These are phyloP conservation scores for Penicillium longicatenatum DNA, from an alignment of 495 filamentous ascomycete genomes.

Conservation along the genomic window DNA sequence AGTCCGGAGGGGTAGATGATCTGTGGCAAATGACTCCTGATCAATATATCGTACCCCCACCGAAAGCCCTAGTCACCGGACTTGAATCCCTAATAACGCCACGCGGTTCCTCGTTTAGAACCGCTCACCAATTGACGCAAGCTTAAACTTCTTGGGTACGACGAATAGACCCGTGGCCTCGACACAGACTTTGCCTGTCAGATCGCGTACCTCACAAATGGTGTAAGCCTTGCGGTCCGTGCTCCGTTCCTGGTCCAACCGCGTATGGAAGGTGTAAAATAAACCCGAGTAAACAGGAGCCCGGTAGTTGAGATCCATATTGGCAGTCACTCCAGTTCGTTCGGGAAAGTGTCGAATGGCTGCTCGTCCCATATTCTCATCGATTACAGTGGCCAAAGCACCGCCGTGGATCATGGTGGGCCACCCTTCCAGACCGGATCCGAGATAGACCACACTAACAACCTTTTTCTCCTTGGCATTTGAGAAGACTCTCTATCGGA, in stretches of 20 bases:
- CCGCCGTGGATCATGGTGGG: constrained; percentile 80
- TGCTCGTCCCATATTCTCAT: constrained; percentile 57
- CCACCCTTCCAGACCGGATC: constrained; percentile 65
- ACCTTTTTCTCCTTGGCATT: constrained; percentile 49
- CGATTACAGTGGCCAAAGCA: constrained; percentile 67
- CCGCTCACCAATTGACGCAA: constrained; percentile 43
- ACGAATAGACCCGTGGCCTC: constrained; percentile 66
- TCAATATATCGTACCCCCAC: neutral
- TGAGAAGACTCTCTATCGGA: constrained; percentile 50
- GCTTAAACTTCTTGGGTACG: constrained; percentile 54
- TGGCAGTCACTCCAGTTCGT: constrained; percentile 61
- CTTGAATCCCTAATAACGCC: neutral
- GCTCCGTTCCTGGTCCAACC: constrained; percentile 47
- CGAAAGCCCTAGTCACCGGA: neutral
- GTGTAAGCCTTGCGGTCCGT: constrained; percentile 66
- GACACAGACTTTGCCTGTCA: constrained; percentile 55
- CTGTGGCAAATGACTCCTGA: neutral
- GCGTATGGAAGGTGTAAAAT: constrained; percentile 66
- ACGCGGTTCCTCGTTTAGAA: constrained; percentile 33
- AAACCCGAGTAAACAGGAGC: constrained; percentile 55
- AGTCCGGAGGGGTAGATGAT: neutral
- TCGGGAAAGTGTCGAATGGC: constrained; percentile 43
- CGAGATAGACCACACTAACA: constrained; percentile 64
- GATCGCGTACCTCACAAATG: constrained; percentile 53
- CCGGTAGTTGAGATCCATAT: constrained; percentile 65